A percentile compares a stretch with the other conserved stretches of the same genome.
Evolutionary conservation across 129 eudicot genomes (phyloP).

Genomic region (Chrysanthemum makinoi): DNA sequence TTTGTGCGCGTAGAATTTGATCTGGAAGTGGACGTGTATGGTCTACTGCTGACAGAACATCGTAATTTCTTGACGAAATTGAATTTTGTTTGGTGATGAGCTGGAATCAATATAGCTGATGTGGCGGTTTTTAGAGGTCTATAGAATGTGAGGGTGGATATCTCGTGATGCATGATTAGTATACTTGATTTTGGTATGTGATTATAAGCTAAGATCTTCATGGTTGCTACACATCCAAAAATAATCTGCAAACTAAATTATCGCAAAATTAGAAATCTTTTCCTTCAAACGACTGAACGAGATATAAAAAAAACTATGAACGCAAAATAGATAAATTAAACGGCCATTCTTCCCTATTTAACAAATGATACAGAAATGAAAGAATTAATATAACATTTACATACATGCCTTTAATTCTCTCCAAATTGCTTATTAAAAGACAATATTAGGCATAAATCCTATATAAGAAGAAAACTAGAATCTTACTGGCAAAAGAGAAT

Average conservation of each 20-base stretch:
- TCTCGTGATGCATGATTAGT: conserved; percentile 48
- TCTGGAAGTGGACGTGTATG: conserved; percentile 42
- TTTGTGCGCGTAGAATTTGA: conserved; percentile 26
- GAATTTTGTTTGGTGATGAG: conserved; percentile 36
- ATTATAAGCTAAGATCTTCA: conserved; percentile 57
- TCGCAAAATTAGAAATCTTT: conserved; percentile 13
- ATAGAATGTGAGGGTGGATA: conserved; percentile 44
- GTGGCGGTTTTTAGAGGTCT: conserved; percentile 32
- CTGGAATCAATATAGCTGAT: conserved; percentile 32
- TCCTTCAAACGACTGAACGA: too few relatives aligned
- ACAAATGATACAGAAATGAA: too few relatives aligned
- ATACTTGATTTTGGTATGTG: conserved; percentile 57
- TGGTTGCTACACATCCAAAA: conserved; percentile 36
- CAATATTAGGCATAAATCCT: too few relatives aligned
- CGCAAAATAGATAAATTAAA: not conserved
- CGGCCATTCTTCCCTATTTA: too few relatives aligned
- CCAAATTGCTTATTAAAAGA: too few relatives aligned
- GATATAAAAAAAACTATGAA: too few relatives aligned
- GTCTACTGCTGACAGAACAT: conserved; percentile 48
- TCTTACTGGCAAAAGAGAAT: too few relatives aligned
- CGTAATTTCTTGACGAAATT: conserved; percentile 40
- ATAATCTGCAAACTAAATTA: conserved; percentile 35
- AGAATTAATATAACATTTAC: too few relatives aligned
- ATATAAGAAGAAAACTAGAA: too few relatives aligned
- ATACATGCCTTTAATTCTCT: too few relatives aligned